Base-by-base conservation (phyloP, 192 early-diverging fungal species). In the Coemansia sp. region DNA sequence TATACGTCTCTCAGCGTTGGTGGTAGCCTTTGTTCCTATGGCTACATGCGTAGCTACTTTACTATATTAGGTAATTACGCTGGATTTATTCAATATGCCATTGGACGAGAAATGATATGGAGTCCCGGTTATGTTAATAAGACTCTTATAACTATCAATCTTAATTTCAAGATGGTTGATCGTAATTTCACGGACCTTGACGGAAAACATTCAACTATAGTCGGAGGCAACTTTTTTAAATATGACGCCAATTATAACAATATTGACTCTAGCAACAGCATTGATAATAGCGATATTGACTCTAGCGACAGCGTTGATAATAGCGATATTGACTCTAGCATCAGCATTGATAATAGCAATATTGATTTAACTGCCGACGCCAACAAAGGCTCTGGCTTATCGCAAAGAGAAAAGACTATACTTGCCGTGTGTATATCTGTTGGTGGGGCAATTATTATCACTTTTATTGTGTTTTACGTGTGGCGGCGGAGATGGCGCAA, bases 11-110 rank as follows among this genome's bases (percentile, higher is more conserved):
- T 72, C 3, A 21, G 59, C 21, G 12, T 38, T 14, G 70, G 64
- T 17, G 28, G 47, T 3, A 37, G 37, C 31, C 42, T 72, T 14
- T 72, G 71, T 56, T 21, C 26, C 26, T 22, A 44, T 19, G 12
- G 23, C 4, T 2, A 44, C 10, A 12, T 44, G 25, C 64, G 60
- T 3, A 57, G 20, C 23, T 72, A 66, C 50, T 72, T 54, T 31
- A 63, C 60, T 1, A 3, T n/a, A 4, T 19, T 61, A 1, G 9
- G 19, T 2, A 36, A 49, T 3, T 61, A 51, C n/a, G 10, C 36
- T 6, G 60, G n/a, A 26, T 61, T 51, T 28, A 25, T 54, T 4
- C 12, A 25, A 6, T 2, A 54, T 1, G 34, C 52, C 4, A 17
- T 54, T 4, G 23, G 28, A 3, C 52, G 52, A 3, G 11, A 54